Conservation (phyloP, 169 alveolate species). For the Plasmodium vivax region DNA sequence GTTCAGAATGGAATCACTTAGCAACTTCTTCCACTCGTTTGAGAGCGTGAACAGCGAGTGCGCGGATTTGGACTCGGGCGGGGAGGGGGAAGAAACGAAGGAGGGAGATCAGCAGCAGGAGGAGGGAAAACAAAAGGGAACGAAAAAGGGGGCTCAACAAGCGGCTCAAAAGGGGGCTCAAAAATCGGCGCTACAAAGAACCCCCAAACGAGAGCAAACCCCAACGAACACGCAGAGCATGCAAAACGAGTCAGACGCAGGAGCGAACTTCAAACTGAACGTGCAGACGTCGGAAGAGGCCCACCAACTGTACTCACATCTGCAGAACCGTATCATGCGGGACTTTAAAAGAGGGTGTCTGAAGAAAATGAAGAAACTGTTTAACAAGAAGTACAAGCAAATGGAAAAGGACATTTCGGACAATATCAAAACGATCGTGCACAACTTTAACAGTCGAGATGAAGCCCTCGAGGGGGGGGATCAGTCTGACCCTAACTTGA, state of each 20-base stretch:
- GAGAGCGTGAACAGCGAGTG: conserved; percentile 4
- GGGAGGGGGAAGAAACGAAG: background rate
- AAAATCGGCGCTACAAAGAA: background rate
- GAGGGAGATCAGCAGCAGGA: background rate
- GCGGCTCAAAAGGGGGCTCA: background rate
- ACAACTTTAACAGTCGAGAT: background rate
- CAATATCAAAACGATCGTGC: conserved; percentile 4
- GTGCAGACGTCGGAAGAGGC: background rate
- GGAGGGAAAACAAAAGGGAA: background rate
- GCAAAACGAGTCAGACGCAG: background rate
- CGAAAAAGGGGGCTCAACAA: background rate
- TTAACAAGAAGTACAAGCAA: conserved; percentile 14
- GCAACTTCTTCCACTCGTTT: background rate
- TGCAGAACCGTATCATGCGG: background rate
- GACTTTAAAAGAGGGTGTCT: conserved; percentile 24
- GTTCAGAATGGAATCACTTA: background rate
- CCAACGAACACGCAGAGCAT: background rate
- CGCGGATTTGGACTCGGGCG: background rate
- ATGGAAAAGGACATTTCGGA: conserved; percentile 42
- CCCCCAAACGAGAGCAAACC: background rate
- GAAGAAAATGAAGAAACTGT: conserved; percentile 35
- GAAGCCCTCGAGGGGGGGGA: background rate
- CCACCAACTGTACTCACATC: background rate
- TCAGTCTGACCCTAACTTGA: background rate
- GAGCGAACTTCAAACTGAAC: background rate